Evolutionary conservation across 164 flowering plant species (phyloP).

Genomic region (Stephania cephalantha): DNA sequence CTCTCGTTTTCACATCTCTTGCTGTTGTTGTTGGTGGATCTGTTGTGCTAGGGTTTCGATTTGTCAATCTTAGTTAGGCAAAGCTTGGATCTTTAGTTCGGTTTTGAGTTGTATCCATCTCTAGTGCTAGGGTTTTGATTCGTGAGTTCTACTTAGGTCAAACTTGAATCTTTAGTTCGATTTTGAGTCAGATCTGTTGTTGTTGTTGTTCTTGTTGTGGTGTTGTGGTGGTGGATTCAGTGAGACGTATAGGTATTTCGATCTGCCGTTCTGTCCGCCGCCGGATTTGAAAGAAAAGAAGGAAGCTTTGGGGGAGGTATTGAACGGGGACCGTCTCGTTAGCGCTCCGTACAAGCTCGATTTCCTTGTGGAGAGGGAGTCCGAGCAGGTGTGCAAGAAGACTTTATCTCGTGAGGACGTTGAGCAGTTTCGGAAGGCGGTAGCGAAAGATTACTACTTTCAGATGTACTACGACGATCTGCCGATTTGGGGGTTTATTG

Average conservation of each 20-base stretch:
- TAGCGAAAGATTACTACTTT: constrained; percentile 33
- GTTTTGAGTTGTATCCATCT: background rate
- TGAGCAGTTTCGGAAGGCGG: constrained; percentile 26
- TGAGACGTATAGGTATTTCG: constrained; percentile 38
- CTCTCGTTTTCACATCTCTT: background rate
- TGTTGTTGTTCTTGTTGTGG: background rate
- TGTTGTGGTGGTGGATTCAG: constrained; percentile 15
- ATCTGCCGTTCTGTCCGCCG: constrained; percentile 36
- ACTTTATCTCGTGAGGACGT: constrained; percentile 24
- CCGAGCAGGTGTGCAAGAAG: constrained; percentile 29
- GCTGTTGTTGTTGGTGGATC: too few species aligned
- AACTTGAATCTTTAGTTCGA: background rate
- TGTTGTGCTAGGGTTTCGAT: too few species aligned
- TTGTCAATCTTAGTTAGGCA: too few species aligned
- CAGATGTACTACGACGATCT: constrained; percentile 42
- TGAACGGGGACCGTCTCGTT: constrained; percentile 38
- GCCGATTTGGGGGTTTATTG: constrained; percentile 40
- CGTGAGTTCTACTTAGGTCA: background rate
- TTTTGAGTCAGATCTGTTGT: background rate
- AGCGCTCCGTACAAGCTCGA: constrained; percentile 35
- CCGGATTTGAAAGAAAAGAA: constrained; percentile 27
- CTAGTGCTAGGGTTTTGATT: background rate
- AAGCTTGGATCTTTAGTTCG: too few species aligned
- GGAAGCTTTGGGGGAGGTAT: constrained; percentile 37
- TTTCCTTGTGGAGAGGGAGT: constrained; percentile 26